Conservation (phyloP, 352 stramenopile genomes). For the Phytophthora meadii region DNA sequence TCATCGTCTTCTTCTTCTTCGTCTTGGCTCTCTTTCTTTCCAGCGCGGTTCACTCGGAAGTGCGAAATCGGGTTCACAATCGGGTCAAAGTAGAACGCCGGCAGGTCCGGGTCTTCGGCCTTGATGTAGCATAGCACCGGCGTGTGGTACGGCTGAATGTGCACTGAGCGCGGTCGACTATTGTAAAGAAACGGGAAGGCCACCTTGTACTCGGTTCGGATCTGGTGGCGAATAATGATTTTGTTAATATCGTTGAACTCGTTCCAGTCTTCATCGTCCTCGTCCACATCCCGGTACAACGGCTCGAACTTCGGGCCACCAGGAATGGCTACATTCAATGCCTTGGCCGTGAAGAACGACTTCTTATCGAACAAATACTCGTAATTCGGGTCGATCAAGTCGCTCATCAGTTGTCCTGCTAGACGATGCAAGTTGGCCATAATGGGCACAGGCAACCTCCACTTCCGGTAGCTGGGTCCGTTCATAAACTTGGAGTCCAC, state of each 20-base stretch:
- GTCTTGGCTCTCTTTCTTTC: constrained; percentile 47
- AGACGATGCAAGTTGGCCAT: constrained; percentile 99
- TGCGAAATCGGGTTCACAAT: constrained; percentile 98
- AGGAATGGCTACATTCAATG: constrained; percentile 99
- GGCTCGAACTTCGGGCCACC: constrained; percentile 99
- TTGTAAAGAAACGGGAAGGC: constrained; percentile 99
- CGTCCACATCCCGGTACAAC: constrained; percentile 97
- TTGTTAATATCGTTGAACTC: constrained; percentile 99
- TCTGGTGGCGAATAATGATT: constrained; percentile 99
- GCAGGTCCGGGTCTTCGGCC: constrained; percentile 94
- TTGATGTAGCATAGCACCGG: constrained; percentile 98
- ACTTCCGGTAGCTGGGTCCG: constrained; percentile 97
- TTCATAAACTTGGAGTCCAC: constrained; percentile 96
- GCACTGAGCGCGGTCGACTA: constrained; percentile 95
- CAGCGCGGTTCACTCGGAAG: constrained; percentile 84
- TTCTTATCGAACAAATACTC: constrained; percentile 95
- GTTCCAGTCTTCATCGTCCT: constrained; percentile 99
- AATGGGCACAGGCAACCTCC: constrained; percentile 97
- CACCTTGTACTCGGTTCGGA: constrained; percentile 99
- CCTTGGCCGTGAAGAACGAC: constrained; percentile 99
- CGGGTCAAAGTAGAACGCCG: constrained; percentile 97
- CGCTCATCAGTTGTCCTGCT: constrained; percentile 96
- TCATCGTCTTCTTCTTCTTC: constrained; percentile 75
- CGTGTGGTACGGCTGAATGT: constrained; percentile 96
- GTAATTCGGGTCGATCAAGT: constrained; percentile 97